A percentile compares a stretch with the other conserved stretches of the same genome.
phyloP scores from a whole-genome alignment of 352 stramenopile genomes.

The Phytophthora lateralis region DNA sequence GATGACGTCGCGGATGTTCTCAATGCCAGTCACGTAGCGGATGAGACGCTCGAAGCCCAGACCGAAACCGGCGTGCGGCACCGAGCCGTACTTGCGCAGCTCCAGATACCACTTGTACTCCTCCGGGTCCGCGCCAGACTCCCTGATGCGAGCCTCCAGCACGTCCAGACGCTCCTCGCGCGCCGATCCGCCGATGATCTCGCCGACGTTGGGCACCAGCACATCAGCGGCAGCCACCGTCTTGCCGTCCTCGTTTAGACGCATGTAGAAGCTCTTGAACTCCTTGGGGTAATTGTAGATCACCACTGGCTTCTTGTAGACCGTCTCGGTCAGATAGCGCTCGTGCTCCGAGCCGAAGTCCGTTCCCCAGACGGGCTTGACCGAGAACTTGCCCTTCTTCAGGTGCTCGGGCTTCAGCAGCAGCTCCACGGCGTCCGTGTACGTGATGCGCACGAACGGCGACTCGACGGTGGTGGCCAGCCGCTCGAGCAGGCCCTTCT shows the following conservation, averaged over 20 bases:
- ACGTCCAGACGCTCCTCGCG: conserved; percentile 95
- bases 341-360: conserved; percentile 98
- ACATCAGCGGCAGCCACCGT: conserved; percentile 98
- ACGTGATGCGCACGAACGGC: conserved; percentile 88
- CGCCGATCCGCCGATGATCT: conserved; percentile 98
- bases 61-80: conserved; percentile 97
- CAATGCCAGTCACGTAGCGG: conserved; percentile 97
- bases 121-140: conserved; percentile 77
- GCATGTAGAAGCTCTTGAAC: conserved; percentile 99
- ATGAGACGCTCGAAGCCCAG: conserved; percentile 99
- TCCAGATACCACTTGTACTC: conserved; percentile 98
- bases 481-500: conserved; percentile 88
- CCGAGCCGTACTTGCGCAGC: conserved; percentile 93
- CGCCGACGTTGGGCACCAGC: conserved; percentile 95
- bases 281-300: conserved; percentile 99
- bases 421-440: conserved; percentile 94
- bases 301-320: conserved; percentile 93
- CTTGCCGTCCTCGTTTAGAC: conserved; percentile 96
- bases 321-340: conserved; percentile 93
- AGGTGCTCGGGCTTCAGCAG: conserved; percentile 86
- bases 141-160: conserved; percentile 75
- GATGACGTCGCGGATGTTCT: conserved; percentile 99
- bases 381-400: conserved; percentile 88
- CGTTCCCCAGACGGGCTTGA: conserved; percentile 93
- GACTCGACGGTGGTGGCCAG: conserved; percentile 52